Evolutionary conservation across 371 early-diverging fungal genomes (phyloP).

Genomic region (Lichtheimia ramosa): DNA sequence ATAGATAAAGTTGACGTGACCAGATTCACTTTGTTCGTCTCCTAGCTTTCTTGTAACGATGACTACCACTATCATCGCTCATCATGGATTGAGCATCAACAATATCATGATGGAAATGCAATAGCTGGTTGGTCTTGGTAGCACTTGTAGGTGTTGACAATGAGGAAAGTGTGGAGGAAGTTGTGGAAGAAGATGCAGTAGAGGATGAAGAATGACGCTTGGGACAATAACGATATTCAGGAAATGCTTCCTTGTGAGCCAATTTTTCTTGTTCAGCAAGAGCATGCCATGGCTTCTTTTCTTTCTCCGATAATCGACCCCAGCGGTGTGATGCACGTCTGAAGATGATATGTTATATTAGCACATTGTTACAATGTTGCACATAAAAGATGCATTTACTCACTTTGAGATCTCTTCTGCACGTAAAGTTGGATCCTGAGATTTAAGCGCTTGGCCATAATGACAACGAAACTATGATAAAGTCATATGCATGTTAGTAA

Average conservation of each 20-base stretch:
- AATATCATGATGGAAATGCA: not conserved
- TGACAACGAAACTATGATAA: slow-evolving; percentile 32
- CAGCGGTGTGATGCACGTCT: slow-evolving; percentile 45
- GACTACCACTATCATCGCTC: slow-evolving; percentile 3
- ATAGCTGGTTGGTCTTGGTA: not conserved
- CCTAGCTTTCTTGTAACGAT: slow-evolving; percentile 15
- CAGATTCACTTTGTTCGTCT: slow-evolving; percentile 15
- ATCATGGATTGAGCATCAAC: not conserved
- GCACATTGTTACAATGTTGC: not conserved
- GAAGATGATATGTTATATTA: not conserved
- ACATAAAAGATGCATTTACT: slow-evolving; percentile 4
- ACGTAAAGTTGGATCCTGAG: slow-evolving; percentile 35
- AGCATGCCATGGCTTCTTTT: slow-evolving; percentile 48
- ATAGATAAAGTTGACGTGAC: not conserved
- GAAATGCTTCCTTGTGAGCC: slow-evolving; percentile 48
- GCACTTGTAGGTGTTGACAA: slow-evolving; percentile 13
- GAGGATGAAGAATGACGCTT: slow-evolving; percentile 27
- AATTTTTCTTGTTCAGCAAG: slow-evolving; percentile 44
- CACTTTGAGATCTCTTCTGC: slow-evolving; percentile 41
- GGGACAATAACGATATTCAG: slow-evolving; percentile 44
- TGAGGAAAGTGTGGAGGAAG: slow-evolving; percentile 9
- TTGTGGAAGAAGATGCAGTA: slow-evolving; percentile 8
- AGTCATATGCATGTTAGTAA: too few species aligned
- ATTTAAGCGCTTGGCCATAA: slow-evolving; percentile 35
- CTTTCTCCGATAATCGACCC: slow-evolving; percentile 33